These are phyloP conservation scores for Bremia lactucae DNA, from an alignment of 352 stramenopile species.

Conservation along the genomic window DNA sequence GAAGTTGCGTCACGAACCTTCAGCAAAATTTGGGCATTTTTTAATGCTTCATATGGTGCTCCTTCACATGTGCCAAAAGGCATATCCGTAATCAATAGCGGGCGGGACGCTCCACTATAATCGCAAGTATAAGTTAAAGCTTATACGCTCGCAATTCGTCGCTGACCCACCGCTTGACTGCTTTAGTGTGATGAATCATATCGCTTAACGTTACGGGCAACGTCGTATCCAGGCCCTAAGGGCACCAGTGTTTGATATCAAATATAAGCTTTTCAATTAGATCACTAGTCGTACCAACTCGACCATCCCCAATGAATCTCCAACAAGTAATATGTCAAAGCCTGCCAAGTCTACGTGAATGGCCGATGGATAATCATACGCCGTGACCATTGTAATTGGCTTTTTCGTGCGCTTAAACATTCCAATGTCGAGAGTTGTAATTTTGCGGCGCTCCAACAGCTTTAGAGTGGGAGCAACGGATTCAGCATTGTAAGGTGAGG, in stretches of 20 bases:
- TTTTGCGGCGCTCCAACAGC: conserved; percentile 76
- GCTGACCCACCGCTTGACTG: conserved; percentile 81
- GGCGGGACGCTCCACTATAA: conserved; percentile 56
- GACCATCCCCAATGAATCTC: conserved; percentile 98
- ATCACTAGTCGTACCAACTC: conserved; percentile 80
- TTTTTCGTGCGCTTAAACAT: conserved; percentile 90
- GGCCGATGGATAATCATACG: conserved; percentile 95
- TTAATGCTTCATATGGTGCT: conserved; percentile 82
- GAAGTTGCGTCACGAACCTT: no score
- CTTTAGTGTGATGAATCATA: conserved; percentile 97
- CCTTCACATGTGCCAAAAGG: conserved; percentile 96
- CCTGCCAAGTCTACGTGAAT: conserved; percentile 96
- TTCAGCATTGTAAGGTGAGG: conserved; percentile 32
- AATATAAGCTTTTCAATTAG: not conserved
- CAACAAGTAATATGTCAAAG: conserved; percentile 96
- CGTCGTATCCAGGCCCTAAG: conserved; percentile 78
- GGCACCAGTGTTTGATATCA: conserved; percentile 2
- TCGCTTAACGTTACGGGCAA: conserved; percentile 94
- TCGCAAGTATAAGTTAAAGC: not conserved
- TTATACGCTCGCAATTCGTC: not conserved
- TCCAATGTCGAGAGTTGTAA: conserved; percentile 72
- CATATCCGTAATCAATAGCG: conserved; percentile 96
- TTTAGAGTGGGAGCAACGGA: conserved; percentile 61
- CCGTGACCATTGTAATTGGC: conserved; percentile 98
- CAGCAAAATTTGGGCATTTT: conserved; percentile 92